Evolutionary conservation across 1,284 basidiomycete species (phyloP).

Genomic region (Puccinia coronata): DNA sequence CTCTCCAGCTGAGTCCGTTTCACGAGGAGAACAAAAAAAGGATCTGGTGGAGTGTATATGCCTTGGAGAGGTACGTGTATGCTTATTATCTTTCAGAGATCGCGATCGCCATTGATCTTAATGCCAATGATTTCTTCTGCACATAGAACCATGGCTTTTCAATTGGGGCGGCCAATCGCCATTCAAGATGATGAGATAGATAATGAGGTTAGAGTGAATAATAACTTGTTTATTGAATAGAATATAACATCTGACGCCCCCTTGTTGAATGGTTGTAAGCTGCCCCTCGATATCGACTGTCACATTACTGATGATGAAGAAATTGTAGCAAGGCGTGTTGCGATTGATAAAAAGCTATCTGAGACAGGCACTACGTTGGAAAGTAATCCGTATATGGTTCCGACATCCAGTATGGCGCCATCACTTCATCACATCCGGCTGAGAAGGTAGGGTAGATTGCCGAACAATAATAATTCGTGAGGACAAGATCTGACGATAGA

Average conservation of each 20-base stretch:
- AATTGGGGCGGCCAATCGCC: conserved; percentile 40
- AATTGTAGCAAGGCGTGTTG: conserved; percentile 16
- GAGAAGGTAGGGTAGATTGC: neutral
- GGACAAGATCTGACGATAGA: too few species aligned
- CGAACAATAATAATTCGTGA: too few species aligned
- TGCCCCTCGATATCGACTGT: conserved; percentile 48
- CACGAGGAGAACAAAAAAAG: conserved; percentile 43
- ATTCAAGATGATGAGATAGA: conserved; percentile 47
- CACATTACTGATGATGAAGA: conserved; percentile 30
- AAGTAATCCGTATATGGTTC: conserved; percentile 29
- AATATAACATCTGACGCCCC: neutral
- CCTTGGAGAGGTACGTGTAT: conserved; percentile 15
- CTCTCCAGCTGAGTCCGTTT: conserved; percentile 5
- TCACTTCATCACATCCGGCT: conserved; percentile 44
- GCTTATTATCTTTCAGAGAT: neutral
- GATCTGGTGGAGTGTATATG: conserved; percentile 47
- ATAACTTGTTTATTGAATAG: neutral
- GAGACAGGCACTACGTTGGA: conserved; percentile 27
- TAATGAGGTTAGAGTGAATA: conserved; percentile 15
- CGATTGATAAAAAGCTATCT: conserved; percentile 18
- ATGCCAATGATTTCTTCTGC: neutral
- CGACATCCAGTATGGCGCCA: conserved; percentile 30
- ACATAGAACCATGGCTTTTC: conserved; percentile 38
- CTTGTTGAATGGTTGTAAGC: neutral
- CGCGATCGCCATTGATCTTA: neutral